These are phyloP conservation scores for Mycena pura DNA, from an alignment of 768 basidiomycete species.

Conservation along the genomic window DNA sequence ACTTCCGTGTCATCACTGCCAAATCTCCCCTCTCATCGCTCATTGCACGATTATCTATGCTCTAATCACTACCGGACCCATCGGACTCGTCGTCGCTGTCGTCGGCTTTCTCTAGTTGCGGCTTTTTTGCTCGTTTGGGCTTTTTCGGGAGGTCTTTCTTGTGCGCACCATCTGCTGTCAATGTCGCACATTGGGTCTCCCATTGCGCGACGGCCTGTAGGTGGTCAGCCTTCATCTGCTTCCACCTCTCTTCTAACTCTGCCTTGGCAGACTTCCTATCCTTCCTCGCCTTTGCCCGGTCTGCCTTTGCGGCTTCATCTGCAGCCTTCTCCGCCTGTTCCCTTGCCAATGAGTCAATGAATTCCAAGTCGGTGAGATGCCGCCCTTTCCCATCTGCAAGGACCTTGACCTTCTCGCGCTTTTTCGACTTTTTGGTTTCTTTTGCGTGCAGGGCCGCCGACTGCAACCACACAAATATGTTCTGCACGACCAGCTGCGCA, in stretches of 20 bases:
- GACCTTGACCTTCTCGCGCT: background rate
- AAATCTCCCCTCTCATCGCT: too few species aligned
- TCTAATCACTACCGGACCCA: too few species aligned
- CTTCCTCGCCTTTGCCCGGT: background rate
- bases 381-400: background rate
- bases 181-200: background rate
- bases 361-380: background rate
- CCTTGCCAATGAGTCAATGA: background rate
- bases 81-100: too few species aligned
- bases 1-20: too few species aligned
- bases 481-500: background rate
- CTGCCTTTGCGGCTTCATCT: background rate
- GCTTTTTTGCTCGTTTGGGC: background rate
- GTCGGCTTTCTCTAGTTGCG: background rate
- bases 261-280: background rate
- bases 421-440: background rate
- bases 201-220: background rate
- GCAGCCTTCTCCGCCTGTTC: background rate
- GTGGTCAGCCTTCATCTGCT: background rate
- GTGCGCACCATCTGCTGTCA: background rate
- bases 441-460: background rate
- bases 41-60: too few species aligned
- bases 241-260: background rate
- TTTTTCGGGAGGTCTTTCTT: background rate
- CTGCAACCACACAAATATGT: background rate